These are phyloP conservation scores for Citrus trifoliata DNA, from an alignment of 345 rosid genomes.

Conservation along the genomic window DNA sequence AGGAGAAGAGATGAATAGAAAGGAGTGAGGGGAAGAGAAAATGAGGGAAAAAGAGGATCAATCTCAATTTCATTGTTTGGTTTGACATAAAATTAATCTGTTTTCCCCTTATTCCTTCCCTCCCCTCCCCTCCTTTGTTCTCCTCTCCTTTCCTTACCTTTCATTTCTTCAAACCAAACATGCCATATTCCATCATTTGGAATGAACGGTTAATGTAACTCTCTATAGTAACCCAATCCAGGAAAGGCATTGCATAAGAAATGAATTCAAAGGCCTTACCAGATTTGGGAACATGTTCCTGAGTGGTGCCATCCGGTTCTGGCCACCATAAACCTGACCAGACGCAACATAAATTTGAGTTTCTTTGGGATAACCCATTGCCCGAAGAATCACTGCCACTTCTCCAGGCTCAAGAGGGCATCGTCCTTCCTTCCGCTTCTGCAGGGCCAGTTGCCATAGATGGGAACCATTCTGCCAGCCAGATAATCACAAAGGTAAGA, in stretches of 20 bases:
- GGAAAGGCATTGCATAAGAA: neutral
- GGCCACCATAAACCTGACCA: constrained; percentile 98
- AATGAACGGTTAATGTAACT: neutral
- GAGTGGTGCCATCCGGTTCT: constrained; percentile 97
- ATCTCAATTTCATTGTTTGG: too few relatives aligned
- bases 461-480: constrained; percentile 90
- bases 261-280: constrained; percentile 37
- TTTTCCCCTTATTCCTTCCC: too few relatives aligned
- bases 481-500: constrained; percentile 18
- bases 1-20: too few relatives aligned
- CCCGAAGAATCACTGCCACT: constrained; percentile 95
- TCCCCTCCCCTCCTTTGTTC: too few relatives aligned
- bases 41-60: too few relatives aligned
- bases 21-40: too few relatives aligned
- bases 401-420: constrained; percentile 99
- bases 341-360: constrained; percentile 99
- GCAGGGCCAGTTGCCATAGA: constrained; percentile 91
- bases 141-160: too few relatives aligned
- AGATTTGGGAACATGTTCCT: constrained; percentile 98
- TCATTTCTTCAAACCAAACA: too few relatives aligned
- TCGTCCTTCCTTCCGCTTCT: constrained; percentile 97
- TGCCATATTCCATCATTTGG: neutral
- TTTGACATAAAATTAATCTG: too few relatives aligned
- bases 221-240: neutral
- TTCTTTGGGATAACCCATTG: constrained; percentile 98